Base-by-base conservation (phyloP, 2,329 filamentous ascomycete species). In the Byssoonygena ceratinophila region DNA sequence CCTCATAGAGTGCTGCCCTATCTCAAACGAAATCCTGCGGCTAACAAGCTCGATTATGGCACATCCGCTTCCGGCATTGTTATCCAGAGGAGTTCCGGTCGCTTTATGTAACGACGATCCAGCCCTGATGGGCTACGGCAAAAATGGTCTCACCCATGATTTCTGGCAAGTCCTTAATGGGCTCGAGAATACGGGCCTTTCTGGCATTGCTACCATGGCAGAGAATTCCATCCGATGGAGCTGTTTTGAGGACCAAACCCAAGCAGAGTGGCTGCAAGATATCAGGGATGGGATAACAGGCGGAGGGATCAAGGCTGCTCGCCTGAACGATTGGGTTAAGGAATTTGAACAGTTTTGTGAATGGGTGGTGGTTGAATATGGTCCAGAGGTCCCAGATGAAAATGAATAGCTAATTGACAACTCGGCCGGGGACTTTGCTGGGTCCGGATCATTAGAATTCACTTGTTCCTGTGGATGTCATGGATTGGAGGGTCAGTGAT, bases 161-260 rank as follows among this genome's bases (percentile, higher is more conserved):
- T 95, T 94, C 68, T 96, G 88, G 86, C 89, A 94, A 68, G 85
- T 86, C 1, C 73, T 96, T n/a, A 88, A 95, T 68, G 90, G 87
- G 0, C 92, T 90, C 79, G 84, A 94, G 54, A 94, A 94, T 63
- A 78, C 96, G 11, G 91, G 90, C 0, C 76, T 97, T 1, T 87
- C 87, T 8, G 91, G 90, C 0, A 71, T 97, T 51, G 91, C 85
- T 0, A 86, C 83, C 53, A 75, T 97, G 61, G 91, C 89, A 0
- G 89, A 96, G 74, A 97, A 95, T 64, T 94, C 87, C 58, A 82
- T 97, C 39, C 78, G 87, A 39, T 97, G 88, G 87, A 84, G 89
- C 9, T 85, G 84, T 23, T 94, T 90, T 60, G 88, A 94, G 64
- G 89, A 96, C 60, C 81, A 87, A 64, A 77, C 70, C 20, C 67